Base-by-base conservation (phyloP, 352 stramenopile genomes). In the Globisporangium camurandrum region DNA sequence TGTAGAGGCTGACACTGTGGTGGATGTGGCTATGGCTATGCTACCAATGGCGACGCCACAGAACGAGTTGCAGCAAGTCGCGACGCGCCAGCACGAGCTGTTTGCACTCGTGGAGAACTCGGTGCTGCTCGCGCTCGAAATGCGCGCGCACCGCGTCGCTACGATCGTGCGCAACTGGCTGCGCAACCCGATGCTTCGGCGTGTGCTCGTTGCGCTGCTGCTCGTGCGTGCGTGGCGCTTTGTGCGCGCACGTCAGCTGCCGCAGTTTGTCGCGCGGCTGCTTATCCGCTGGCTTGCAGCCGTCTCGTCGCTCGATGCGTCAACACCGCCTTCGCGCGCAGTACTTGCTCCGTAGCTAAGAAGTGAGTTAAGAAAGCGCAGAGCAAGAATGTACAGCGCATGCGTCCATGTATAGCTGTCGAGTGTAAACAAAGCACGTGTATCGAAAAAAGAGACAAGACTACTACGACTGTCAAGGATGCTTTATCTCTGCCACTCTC, bases 261-360 rank as follows among this genome's bases (percentile, higher is more conserved):
- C 77, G 16, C 75, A 85, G 47, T 61, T 86, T 20, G 37, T 86
- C 22, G 78, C 73, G 26, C 71, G 72, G 52, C 47, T 77, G 23
- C 66, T 87, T 37, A 85, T 86, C 42, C 71, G 64, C 41, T 85
- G 66, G 64, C 54, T 89, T 43, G 56, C 59, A 23, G 75, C 66
- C n/a, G 49, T 70, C 9, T 86, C 77, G 37, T 78, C 69, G 14
- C 57, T 84, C 23, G 76, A 86, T 20, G 49, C 49, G 10, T 36
- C 51, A 22, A 19, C 42, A 28, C n/a, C 49, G 20, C 16, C 34
- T n/a, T 37, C 40, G 4, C 38, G 10, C 40, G n/a, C 49, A 43
- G 36, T 37, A 9, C 24, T 56, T 11, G 22, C 44, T 58, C 31
- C 36, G 36, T 8, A 31, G 47, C 30, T 58, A 33, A 47, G 11